Evolutionary conservation across 176 grass and related monocot genomes (phyloP).

Genomic region (Neostapfia colusana): DNA sequence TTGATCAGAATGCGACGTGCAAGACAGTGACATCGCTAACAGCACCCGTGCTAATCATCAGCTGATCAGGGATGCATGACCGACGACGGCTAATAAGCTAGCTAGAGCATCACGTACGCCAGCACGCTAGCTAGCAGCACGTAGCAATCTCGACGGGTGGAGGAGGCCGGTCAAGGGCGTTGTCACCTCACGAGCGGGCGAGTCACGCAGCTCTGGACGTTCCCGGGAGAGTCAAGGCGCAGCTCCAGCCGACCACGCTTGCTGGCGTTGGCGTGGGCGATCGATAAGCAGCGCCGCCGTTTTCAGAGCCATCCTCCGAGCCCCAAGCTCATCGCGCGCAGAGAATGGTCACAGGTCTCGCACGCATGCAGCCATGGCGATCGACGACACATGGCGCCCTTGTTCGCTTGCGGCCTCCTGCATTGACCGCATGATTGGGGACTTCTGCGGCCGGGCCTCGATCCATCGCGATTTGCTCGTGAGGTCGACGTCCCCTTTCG

Average conservation of each 20-base stretch:
- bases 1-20: constrained; percentile 11
- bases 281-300: constrained; percentile 30
- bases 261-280: constrained; percentile 29
- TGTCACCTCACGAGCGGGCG: constrained; percentile 40
- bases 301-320: constrained; percentile 30
- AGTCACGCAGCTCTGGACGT: constrained; percentile 40
- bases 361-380: constrained; percentile 18
- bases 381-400: constrained; percentile 48
- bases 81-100: neutral
- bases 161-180: constrained; percentile 27
- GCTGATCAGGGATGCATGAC: no score
- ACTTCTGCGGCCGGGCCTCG: neutral
- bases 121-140: neutral
- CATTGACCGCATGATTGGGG: constrained; percentile 53
- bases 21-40: constrained; percentile 19
- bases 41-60: constrained; percentile 25
- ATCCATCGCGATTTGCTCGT: constrained; percentile 22
- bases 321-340: constrained; percentile 5
- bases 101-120: neutral
- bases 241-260: constrained; percentile 40
- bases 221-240: constrained; percentile 26
- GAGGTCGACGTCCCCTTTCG: constrained; percentile 19
- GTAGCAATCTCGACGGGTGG: neutral
- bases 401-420: constrained; percentile 17
- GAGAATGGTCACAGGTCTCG: constrained; percentile 1